These are phyloP conservation scores for Pleurotus salmoneostramineus DNA, from an alignment of 768 basidiomycete species.

Conservation along the genomic window DNA sequence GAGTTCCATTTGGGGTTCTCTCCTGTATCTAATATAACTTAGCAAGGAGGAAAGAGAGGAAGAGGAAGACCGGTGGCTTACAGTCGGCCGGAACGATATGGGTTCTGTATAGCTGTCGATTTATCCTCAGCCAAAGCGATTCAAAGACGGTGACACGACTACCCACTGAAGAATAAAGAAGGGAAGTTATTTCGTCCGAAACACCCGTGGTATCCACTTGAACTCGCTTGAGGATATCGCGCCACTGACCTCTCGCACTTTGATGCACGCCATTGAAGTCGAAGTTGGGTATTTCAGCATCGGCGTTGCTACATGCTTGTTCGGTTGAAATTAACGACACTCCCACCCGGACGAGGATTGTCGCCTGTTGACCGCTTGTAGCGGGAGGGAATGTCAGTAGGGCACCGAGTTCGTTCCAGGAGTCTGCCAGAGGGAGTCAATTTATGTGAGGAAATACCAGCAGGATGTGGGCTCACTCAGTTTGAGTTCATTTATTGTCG, in stretches of 20 bases:
- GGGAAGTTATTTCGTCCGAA: constrained; percentile 38
- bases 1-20: constrained; percentile 66
- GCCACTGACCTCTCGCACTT: constrained; percentile 48
- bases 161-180: constrained; percentile 59
- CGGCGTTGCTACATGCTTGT: constrained; percentile 59
- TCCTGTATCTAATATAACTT: constrained; percentile 40
- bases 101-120: constrained; percentile 46
- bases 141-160: neutral
- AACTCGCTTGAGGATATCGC: constrained; percentile 50
- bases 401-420: constrained; percentile 45
- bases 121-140: neutral
- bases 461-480: constrained; percentile 27
- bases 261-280: constrained; percentile 47
- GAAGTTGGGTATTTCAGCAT: constrained; percentile 55
- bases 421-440: constrained; percentile 24
- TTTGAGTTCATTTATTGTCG: constrained; percentile 42
- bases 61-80: constrained; percentile 15
- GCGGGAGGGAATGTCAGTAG: constrained; percentile 46
- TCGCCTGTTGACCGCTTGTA: constrained; percentile 26
- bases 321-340: constrained; percentile 60
- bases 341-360: constrained; percentile 60
- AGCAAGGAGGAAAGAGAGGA: neutral
- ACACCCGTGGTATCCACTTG: constrained; percentile 48
- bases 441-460: neutral
- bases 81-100: constrained; percentile 66